phyloP scores from a whole-genome alignment of 1,284 basidiomycete genomes.

The Vanrija humicola region DNA sequence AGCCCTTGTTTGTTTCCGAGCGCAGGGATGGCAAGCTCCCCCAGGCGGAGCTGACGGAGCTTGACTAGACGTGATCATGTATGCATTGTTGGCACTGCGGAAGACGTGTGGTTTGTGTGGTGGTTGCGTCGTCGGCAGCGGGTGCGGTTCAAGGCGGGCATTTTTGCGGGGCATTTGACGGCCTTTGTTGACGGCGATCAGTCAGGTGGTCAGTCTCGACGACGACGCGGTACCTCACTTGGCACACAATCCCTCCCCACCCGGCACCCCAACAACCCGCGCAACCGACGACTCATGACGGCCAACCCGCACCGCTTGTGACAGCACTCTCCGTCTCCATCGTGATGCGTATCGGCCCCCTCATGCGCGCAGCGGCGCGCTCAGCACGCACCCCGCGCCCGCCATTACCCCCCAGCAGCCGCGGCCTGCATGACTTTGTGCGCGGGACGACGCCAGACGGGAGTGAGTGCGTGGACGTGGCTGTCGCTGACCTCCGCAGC shows the following conservation, averaged over 20 bases:
- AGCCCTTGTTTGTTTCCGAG: constrained; percentile 10
- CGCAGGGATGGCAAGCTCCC: too few relatives aligned
- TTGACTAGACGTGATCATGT: not conserved
- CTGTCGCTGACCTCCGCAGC: constrained; percentile 15
- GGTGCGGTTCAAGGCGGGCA: not conserved
- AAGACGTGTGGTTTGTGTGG: too few relatives aligned
- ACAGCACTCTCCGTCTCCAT: not conserved
- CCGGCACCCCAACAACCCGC: not conserved
- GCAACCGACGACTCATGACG: not conserved
- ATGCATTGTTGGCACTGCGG: not conserved
- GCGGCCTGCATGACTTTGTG: constrained; percentile 30
- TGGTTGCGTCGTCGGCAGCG: not conserved
- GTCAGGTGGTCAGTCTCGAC: too few relatives aligned
- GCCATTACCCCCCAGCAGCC: not conserved
- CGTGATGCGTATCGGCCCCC: not conserved
- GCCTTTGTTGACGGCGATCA: not conserved
- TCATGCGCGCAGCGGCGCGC: not conserved
- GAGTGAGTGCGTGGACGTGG: constrained; percentile 3
- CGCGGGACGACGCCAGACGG: constrained; percentile 29
- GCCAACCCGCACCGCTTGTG: not conserved
- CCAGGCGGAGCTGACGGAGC: not conserved
- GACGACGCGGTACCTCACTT: too few relatives aligned
- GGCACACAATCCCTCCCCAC: too few relatives aligned
- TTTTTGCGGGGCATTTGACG: not conserved
- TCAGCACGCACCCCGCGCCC: not conserved